phyloP scores from a whole-genome alignment of 2,329 filamentous ascomycete species.

The Didymella segeticola region DNA sequence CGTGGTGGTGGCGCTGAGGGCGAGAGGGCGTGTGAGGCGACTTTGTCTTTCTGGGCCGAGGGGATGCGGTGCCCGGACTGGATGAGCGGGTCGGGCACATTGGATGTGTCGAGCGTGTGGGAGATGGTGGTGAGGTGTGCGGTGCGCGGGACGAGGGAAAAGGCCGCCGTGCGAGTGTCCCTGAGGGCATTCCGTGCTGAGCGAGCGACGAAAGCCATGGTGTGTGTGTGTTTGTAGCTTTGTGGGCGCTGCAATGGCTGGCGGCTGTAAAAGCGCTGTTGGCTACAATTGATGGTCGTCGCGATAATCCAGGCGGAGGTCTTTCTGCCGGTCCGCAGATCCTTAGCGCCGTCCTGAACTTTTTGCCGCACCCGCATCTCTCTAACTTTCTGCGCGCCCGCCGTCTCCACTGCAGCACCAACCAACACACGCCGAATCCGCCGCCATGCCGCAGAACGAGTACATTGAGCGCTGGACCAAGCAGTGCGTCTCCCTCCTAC shows the following conservation, averaged over 20 bases:
- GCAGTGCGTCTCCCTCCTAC: slow-evolving; percentile 50
- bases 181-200: slow-evolving; percentile 68
- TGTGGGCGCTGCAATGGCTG: slow-evolving; percentile 1
- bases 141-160: slow-evolving; percentile 60
- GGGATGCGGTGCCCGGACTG: slow-evolving; percentile 54
- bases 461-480: slow-evolving; percentile 78
- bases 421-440: slow-evolving; percentile 15
- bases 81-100: slow-evolving; percentile 52
- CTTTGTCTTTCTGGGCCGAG: slow-evolving; percentile 32
- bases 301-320: slow-evolving; percentile 21
- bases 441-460: slow-evolving; percentile 77
- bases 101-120: slow-evolving; percentile 47
- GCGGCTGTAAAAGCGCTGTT: not conserved
- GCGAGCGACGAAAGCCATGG: slow-evolving; percentile 54
- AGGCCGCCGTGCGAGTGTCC: slow-evolving; percentile 63
- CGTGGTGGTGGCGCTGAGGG: slow-evolving; percentile 22
- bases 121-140: slow-evolving; percentile 54
- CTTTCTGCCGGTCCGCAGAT: slow-evolving; percentile 19
- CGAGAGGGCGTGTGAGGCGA: slow-evolving; percentile 24
- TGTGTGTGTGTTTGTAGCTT: slow-evolving; percentile 1
- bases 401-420: slow-evolving; percentile 8
- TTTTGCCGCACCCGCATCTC: not conserved
- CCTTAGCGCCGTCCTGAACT: slow-evolving; percentile 6
- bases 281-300: not conserved
- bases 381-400: slow-evolving; percentile 11